Percentiles rank a stretch among this genome's conserved stretches.
These are phyloP conservation scores for Spinacia oleracea DNA, from an alignment of 179 eudicot species.

Conservation along the genomic window DNA sequence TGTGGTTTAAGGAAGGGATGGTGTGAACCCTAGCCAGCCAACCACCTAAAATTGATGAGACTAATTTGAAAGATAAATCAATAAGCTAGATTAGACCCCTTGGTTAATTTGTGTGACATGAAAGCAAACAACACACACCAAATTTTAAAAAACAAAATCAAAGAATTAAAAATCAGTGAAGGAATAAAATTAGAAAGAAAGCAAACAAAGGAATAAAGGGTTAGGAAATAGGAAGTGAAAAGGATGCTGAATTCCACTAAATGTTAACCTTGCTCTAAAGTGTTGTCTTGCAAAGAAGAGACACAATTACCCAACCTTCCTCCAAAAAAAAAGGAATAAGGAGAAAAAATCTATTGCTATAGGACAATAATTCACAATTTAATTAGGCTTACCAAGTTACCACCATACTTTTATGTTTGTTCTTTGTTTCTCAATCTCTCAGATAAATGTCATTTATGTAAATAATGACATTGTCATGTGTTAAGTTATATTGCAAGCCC, in stretches of 20 bases:
- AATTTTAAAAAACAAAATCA: no score
- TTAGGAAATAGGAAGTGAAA: slow-evolving; percentile 1
- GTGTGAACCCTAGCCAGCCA: slow-evolving; percentile 11
- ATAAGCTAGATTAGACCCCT: background rate
- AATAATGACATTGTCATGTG: no score
- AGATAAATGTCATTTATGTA: no score
- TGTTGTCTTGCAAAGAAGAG: slow-evolving; percentile 20
- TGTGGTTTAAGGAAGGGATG: background rate
- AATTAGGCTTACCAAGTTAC: background rate
- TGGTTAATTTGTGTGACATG: background rate
- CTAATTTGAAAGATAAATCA: background rate
- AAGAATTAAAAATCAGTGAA: no score
- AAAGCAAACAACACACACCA: background rate
- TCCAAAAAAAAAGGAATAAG: background rate
- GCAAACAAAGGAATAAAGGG: background rate
- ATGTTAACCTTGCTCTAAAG: background rate
- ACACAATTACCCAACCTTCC: slow-evolving; percentile 8
- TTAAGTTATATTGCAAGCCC: no score
- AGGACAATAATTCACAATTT: background rate
- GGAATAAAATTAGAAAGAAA: background rate
- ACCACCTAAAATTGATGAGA: background rate
- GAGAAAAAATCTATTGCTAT: background rate
- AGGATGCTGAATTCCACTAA: slow-evolving; percentile 15
- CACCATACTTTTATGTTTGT: background rate
- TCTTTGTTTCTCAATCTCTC: background rate